phyloP scores from a whole-genome alignment of 1,284 basidiomycete species.

The Moesziomyces globuligerus region DNA sequence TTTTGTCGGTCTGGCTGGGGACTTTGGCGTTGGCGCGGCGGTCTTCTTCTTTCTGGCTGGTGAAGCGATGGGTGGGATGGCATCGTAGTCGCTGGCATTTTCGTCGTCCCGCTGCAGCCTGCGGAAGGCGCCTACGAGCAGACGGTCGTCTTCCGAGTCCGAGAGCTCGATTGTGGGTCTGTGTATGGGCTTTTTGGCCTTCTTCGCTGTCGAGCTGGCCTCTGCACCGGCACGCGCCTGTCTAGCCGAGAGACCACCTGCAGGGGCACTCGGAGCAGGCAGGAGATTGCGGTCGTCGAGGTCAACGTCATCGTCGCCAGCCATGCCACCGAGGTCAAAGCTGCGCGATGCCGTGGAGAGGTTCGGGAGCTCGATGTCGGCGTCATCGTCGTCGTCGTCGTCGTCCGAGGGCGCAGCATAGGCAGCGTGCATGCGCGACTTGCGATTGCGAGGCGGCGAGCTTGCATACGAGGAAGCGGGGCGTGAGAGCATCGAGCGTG shows the following conservation, averaged over 20 bases:
- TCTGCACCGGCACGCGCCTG: slow-evolving; percentile 6
- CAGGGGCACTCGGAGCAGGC: slow-evolving; percentile 7
- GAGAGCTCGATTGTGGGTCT: slow-evolving; percentile 11
- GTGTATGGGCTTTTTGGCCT: slow-evolving; percentile 14
- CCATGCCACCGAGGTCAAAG: slow-evolving; percentile 51
- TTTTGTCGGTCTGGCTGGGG: slow-evolving; percentile 7
- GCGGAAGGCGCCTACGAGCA: slow-evolving; percentile 4
- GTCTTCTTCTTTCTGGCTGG: not conserved
- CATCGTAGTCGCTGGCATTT: slow-evolving; percentile 13
- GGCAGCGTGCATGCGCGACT: no score
- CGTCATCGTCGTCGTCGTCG: slow-evolving; percentile 67
- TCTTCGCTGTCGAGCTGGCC: slow-evolving; percentile 8
- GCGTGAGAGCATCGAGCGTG: slow-evolving; percentile 29
- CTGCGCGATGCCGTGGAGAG: slow-evolving; percentile 49
- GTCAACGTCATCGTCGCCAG: slow-evolving; percentile 56
- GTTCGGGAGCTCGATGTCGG: slow-evolving; percentile 32
- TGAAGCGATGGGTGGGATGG: slow-evolving; percentile 11
- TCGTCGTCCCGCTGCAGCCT: not conserved
- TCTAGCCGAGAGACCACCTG: slow-evolving; percentile 20
- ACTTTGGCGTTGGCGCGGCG: slow-evolving; percentile 5
- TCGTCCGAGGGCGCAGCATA: no score
- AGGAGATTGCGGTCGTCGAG: slow-evolving; percentile 31
- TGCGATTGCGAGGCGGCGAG: slow-evolving; percentile 15
- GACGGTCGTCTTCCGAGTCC: slow-evolving; percentile 39
- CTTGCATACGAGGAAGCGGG: slow-evolving; percentile 34